Base-by-base conservation (phyloP, 2,329 filamentous ascomycete genomes). In the Clonostachys chloroleuca region DNA sequence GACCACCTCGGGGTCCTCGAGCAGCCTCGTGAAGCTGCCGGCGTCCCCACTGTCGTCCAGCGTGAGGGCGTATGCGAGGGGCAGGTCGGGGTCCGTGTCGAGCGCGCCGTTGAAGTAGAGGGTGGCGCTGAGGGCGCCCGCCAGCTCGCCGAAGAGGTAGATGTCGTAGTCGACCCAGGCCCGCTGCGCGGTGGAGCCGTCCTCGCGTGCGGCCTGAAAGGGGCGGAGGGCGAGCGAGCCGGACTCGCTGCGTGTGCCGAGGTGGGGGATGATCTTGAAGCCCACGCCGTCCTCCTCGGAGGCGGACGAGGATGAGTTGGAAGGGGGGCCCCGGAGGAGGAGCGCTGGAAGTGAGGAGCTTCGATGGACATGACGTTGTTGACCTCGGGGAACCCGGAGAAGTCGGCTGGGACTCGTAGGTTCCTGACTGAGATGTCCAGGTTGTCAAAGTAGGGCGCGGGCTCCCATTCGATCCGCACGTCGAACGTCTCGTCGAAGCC, bases 31-130 rank as follows among this genome's bases (percentile, higher is more conserved):
- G 41, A 20, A 14, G n/a, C n/a, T 17, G 16, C 16, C 3, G 41
- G 41, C 1, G 16, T 42, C n/a, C 24, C 24, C 55, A 9, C 62
- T 58, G 36, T 69, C 62, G 66, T 42, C 40, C 7, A 42, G 13
- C 3, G 68, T 63, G 5, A 76, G 63, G 5, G 75, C 70, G 51
- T 74, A 78, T 5, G 61, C 64, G 53, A 80, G 70, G 2, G 66
- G 70, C 0, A 66, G 60, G 34, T 64, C 60, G 2, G 76, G 74
- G 49, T 75, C 68, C 14, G 72, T 69, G 52, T 80, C 77, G 7
- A 77, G 63, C 9, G 34, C 42, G 10, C 12, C n/a, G 42, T 44
- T 47, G 34, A 48, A 14, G 36, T 34, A 20, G 17, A 48, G 16
- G 13, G 42, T 34, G 16, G 42, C 46, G 4, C 13, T 47, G 13